Evolutionary conservation across 257 asterid species (phyloP), one percentile per base, ranked within the genome.

Genomic region (Verbena officinalis): DNA sequence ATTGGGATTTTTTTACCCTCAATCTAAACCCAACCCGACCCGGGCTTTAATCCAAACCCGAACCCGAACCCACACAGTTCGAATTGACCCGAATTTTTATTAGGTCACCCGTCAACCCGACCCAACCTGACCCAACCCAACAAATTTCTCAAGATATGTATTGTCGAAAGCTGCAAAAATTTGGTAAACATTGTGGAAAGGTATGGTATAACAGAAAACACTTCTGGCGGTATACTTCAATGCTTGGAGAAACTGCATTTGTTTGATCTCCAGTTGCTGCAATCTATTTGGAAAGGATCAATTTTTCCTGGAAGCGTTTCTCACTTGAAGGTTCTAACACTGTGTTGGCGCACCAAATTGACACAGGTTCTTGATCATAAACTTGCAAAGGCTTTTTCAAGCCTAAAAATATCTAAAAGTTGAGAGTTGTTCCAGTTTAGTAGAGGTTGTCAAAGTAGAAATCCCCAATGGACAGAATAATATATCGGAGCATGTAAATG

Each of bases 231-330:
- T 10, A 13, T 59, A 7, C 64, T 70, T 2, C 55, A 61, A 38
- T 60, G 50, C 20, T 42, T 70, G 64, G 69, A 70, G 50, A 43
- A 61, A n/a, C 33, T 70, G 4, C 52, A 70, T 43, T 61, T 70
- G 12, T 44, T 53, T 31, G 33, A 61, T 70, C 69, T 70, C 20
- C 51, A 10, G 4, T 9, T 1, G 0, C 11, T 69, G 24, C 1
- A n/a, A 34, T 31, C 8, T 31, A 5, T 70, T 19, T 70, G 64
- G 75, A 70, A 33, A 5, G 69, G 69, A 7, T 14, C 55, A 1
- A 14, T 61, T 42, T 9, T 20, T 14, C 7, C 34, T 14, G 48
- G 22, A 33, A 61, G 69, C 7, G 58, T 70, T n/a, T 51, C 64
- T 2, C 61, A 31, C 19, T 42, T 70, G 21, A 61, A 61, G 56